Base-by-base conservation (phyloP, 306 rosid species). In the Quercus engelmannii region DNA sequence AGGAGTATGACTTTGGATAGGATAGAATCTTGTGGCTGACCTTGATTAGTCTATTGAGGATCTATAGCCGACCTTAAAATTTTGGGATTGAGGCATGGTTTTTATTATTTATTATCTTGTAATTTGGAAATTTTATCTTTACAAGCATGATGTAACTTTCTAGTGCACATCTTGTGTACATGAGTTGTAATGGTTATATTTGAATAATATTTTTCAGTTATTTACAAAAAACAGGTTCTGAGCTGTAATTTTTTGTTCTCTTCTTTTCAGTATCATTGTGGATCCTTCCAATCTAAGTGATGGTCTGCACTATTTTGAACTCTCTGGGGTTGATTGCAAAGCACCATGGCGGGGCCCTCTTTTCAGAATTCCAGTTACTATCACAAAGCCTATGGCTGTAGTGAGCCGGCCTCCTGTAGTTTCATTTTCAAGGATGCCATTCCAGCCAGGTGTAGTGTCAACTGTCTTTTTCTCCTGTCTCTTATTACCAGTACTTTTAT, bases 291-390 rank as follows among this genome's bases (percentile, higher is more conserved):
- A 82, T 82, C 93, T 95, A 68, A 58, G 87, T 69, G 93, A 91
- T 78, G 98, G 99, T 74, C 89, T 95, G 80, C 99, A 95, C 86
- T 95, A 90, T 81, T 89, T 79, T 80, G 99, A 95, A 89, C 85
- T 95, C 75, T 89, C 83, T 84, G 99, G 96, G 54, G 73, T 92
- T 83, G 97, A 95, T 77, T 92, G 94, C 89, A 95, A 95, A 75
- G 97, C 97, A 80, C 97, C 98, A 73, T 90, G 98, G 97, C 97
- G 96, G 17, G 99, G 99, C n/a, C 98, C 99, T 62, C 90, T 95
- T 43, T 95, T 95, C 86, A 89, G 97, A 88, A 86, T 95, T 78
- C 99, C 99, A 10, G 83, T 95, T 69, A 95, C 97, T 64, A 86
- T 95, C 82, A 91, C 94, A 74, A 95, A 92, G 90, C 90, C 99